phyloP scores from a whole-genome alignment of 257 asterid genomes.

The Cinchona pubescens region DNA sequence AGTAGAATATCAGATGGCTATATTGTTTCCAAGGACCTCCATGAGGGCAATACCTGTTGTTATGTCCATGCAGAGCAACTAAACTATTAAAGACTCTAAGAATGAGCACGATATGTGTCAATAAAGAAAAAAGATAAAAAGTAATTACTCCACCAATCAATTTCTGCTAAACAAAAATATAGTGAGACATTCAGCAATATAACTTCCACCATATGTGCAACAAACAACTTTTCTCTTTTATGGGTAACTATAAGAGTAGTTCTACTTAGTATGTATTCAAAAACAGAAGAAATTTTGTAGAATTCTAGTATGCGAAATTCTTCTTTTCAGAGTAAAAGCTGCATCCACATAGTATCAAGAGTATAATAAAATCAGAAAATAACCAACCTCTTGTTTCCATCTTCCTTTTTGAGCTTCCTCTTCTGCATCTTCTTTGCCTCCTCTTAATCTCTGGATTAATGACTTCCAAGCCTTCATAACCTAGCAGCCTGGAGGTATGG shows the following conservation, averaged over 20 bases:
- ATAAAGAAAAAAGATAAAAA: neutral
- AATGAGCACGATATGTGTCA: neutral
- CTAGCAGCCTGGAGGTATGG: conserved; percentile 53
- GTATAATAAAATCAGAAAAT: conserved; percentile 4
- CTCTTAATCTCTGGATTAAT: conserved; percentile 98
- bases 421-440: conserved; percentile 94
- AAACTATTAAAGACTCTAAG: neutral
- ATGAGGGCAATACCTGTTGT: neutral
- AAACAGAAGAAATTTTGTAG: neutral
- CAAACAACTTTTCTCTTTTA: neutral
- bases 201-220: neutral
- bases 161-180: neutral
- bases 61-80: neutral
- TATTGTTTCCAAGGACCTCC: neutral
- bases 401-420: conserved; percentile 97
- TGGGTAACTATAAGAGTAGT: neutral
- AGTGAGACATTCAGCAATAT: neutral
- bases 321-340: neutral
- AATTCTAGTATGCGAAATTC: neutral
- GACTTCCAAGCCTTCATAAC: conserved; percentile 93
- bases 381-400: conserved; percentile 76
- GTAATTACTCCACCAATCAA: too few relatives aligned
- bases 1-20: neutral
- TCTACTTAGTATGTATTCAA: neutral
- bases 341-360: neutral